Evolutionary conservation across 1,139 yeast genomes (phyloP).

Genomic region (Scheffersomyces illinoinensis): DNA sequence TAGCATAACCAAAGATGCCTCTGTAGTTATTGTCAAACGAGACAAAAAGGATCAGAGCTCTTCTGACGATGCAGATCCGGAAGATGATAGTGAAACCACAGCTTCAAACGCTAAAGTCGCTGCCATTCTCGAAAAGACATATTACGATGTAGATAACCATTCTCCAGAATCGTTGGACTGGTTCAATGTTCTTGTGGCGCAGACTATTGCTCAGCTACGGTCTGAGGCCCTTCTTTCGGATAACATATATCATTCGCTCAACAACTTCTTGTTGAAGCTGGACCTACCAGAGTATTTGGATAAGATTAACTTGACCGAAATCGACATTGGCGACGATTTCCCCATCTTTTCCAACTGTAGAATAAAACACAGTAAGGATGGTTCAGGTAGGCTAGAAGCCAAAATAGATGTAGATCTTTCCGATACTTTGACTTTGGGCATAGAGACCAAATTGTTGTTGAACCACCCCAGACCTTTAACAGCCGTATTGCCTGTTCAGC

Average conservation of each 20-base stretch:
- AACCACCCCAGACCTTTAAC: constrained; percentile 85
- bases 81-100: constrained; percentile 9
- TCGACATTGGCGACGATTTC: constrained; percentile 92
- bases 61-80: constrained; percentile 25
- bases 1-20: constrained; percentile 28
- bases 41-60: constrained; percentile 18
- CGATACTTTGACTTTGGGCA: constrained; percentile 86
- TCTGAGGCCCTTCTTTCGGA: constrained; percentile 83
- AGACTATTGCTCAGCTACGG: constrained; percentile 82
- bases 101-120: constrained; percentile 18
- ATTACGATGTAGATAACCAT: constrained; percentile 87
- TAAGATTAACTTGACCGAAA: constrained; percentile 75
- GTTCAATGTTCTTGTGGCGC: constrained; percentile 94
- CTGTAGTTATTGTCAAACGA: constrained; percentile 36
- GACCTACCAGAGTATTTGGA: constrained; percentile 79
- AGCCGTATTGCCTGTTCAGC: constrained; percentile 80
- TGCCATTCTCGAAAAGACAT: constrained; percentile 81
- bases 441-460: constrained; percentile 77
- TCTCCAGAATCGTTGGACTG: constrained; percentile 91
- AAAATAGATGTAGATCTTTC: constrained; percentile 91
- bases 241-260: constrained; percentile 77
- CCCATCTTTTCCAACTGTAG: constrained; percentile 95
- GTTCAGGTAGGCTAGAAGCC: constrained; percentile 69
- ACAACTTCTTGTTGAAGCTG: constrained; percentile 51
- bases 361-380: constrained; percentile 58